phyloP scores from a whole-genome alignment of 139 green algal species.

The Chlorella sorokiniana region DNA sequence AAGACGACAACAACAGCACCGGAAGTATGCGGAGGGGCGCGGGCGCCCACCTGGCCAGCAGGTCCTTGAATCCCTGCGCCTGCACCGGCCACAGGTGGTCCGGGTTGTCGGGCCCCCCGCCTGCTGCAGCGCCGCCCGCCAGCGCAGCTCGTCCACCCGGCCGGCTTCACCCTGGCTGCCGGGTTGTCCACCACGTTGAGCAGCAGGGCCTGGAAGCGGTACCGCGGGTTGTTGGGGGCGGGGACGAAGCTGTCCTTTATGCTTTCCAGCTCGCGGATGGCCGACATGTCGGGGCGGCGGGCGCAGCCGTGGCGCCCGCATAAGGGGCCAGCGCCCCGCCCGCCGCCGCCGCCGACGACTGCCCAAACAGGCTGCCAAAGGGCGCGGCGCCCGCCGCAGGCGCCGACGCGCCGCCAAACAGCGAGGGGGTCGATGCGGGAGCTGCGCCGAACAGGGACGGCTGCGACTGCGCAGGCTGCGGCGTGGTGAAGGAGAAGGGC shows the following conservation, averaged over 20 bases:
- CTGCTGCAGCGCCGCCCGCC: conserved; percentile 69
- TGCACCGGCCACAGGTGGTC: conserved; percentile 76
- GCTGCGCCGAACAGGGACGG: conserved; percentile 27
- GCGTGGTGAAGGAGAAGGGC: conserved; percentile 26
- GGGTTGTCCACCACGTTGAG: conserved; percentile 73
- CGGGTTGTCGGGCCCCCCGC: conserved; percentile 67
- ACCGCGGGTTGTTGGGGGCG: conserved; percentile 34
- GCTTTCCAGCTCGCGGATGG: conserved; percentile 52
- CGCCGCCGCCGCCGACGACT: neutral
- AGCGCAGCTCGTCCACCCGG: conserved; percentile 74
- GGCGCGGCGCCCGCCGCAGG: neutral
- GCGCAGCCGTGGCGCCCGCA: conserved; percentile 1
- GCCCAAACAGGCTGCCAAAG: conserved; percentile 14
- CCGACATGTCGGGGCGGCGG: conserved; percentile 34
- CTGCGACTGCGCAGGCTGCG: conserved; percentile 5
- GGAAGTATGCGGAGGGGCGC: neutral
- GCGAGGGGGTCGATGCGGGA: neutral
- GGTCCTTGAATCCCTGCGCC: conserved; percentile 69
- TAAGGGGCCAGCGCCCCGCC: neutral
- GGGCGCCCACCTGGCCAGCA: conserved; percentile 52
- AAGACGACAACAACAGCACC: neutral
- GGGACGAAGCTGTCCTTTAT: conserved; percentile 49
- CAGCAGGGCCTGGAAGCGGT: conserved; percentile 75
- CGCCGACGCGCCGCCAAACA: conserved; percentile 22
- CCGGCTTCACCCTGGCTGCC: conserved; percentile 61